Evolutionary conservation across 257 asterid genomes (phyloP).

Genomic region (Gentiana dahurica): DNA sequence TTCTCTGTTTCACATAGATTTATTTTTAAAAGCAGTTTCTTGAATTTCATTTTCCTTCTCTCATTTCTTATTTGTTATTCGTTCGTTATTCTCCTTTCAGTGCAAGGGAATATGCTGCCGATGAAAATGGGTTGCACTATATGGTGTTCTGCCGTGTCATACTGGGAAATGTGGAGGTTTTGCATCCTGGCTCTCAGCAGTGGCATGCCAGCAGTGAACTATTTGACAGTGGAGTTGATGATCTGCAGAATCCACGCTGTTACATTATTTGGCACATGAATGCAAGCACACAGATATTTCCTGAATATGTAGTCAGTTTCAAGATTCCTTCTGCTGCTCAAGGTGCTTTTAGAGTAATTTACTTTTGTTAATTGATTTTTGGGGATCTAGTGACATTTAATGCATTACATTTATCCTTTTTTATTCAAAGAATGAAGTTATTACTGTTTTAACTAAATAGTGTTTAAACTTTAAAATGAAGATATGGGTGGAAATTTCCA

Average conservation of each 20-base stretch:
- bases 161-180: slow-evolving; percentile 16
- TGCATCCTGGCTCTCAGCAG: slow-evolving; percentile 18
- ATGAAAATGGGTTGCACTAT: slow-evolving; percentile 13
- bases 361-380: background rate
- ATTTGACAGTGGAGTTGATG: slow-evolving; percentile 23
- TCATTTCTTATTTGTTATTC: background rate
- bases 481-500: too few relatives aligned
- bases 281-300: slow-evolving; percentile 18
- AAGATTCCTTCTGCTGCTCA: slow-evolving; percentile 7
- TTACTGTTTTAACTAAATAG: background rate
- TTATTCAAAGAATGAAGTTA: background rate
- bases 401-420: background rate
- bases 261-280: slow-evolving; percentile 21
- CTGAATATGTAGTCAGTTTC: slow-evolving; percentile 21
- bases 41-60: too few relatives aligned
- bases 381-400: background rate
- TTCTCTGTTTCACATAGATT: too few relatives aligned
- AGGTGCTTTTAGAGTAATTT: background rate
- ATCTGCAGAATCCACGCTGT: slow-evolving; percentile 15
- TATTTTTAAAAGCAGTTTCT: too few relatives aligned
- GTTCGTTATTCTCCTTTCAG: slow-evolving; percentile 7
- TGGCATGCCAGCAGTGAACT: slow-evolving; percentile 15
- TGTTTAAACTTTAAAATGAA: background rate
- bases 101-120: slow-evolving; percentile 11
- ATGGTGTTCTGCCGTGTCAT: slow-evolving; percentile 13